Evolutionary conservation across 257 asterid species (phyloP), one percentile per base, ranked within the genome.

Genomic region (Avicennia marina): DNA sequence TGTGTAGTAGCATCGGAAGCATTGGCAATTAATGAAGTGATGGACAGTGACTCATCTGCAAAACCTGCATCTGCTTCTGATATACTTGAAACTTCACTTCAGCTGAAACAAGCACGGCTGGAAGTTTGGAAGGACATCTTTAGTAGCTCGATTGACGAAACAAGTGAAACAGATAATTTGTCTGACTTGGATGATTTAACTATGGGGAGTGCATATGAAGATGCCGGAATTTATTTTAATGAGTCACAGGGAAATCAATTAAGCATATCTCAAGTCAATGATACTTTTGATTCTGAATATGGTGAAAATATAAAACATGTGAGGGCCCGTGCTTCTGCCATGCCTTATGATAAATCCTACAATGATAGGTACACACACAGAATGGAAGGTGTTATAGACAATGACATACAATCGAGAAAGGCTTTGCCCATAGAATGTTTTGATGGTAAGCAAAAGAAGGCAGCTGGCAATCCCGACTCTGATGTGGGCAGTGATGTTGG

Each of bases 1-100:
- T 80, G 87, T 56, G 73, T 87, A 66, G 87, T 84, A 50, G 96
- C 96, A 67, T 87, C 96, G 33, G 96, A 87, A 67, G 94, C 95
- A 62, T 75, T 84, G 70, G 83, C 78, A 49, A 80, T 84, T 78
- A 86, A 84, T 61, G 91, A 81, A 61, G 63, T 81, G 38, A 56
- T 75, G 15, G 54, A 60, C 46, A 65, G 63, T 62, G 82, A 66
- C 29, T 54, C 79, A 18, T 53, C 68, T 60, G 62, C 62, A 24
- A 64, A 71, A 63, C 50, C 39, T 60, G 66, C 48, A 41, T 72
- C 81, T 32, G 76, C 82, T 74, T 80, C 89, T 58, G 80, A 89
- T 42, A 78, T 76, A 66, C 87, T 87, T 44, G 94, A 87, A 72
- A 84, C 84, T 72, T 78, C 96, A 49, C 88, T 80, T 74, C 85